Percentiles rank a stretch among this genome's conserved stretches.
Conservation (phyloP, 2,329 filamentous ascomycete species). For the Lachnellula hyalina region DNA sequence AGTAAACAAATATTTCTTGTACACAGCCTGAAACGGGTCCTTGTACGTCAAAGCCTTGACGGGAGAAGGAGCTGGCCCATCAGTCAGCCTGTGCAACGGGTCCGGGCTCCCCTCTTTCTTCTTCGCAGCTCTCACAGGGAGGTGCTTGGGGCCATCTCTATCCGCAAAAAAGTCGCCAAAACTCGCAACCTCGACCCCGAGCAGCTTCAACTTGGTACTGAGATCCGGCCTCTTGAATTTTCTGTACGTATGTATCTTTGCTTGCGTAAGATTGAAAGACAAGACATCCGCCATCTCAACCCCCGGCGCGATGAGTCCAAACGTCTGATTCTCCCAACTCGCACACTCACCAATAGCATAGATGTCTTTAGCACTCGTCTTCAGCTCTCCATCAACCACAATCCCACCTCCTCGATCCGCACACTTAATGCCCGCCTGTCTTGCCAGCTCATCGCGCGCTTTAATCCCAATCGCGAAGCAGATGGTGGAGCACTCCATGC, state of each 20-base stretch:
- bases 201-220: conserved; percentile 84
- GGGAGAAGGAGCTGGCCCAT: conserved; percentile 49
- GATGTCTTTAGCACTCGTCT: conserved; percentile 65
- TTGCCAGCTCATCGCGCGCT: conserved; percentile 72
- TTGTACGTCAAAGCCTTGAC: conserved; percentile 86
- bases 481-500: conserved; percentile 71
- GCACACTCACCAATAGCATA: conserved; percentile 91
- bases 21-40: conserved; percentile 81
- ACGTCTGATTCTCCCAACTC: conserved; percentile 82
- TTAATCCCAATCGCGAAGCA: conserved; percentile 89
- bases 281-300: conserved; percentile 91
- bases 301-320: conserved; percentile 82
- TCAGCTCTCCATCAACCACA: conserved; percentile 51
- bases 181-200: conserved; percentile 86
- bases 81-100: conserved; percentile 45
- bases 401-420: conserved; percentile 72
- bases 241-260: conserved; percentile 63
- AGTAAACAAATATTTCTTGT: conserved; percentile 93
- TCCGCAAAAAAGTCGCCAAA: conserved; percentile 95
- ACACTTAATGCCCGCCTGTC: conserved; percentile 63
- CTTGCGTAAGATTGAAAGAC: conserved; percentile 84
- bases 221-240: conserved; percentile 78
- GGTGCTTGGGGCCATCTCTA: conserved; percentile 68
- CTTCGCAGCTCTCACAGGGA: conserved; percentile 55
- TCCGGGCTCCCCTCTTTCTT: conserved; percentile 36